Base-by-base conservation (phyloP, 805 yeast species). In the Nadsonia fulvescens region DNA sequence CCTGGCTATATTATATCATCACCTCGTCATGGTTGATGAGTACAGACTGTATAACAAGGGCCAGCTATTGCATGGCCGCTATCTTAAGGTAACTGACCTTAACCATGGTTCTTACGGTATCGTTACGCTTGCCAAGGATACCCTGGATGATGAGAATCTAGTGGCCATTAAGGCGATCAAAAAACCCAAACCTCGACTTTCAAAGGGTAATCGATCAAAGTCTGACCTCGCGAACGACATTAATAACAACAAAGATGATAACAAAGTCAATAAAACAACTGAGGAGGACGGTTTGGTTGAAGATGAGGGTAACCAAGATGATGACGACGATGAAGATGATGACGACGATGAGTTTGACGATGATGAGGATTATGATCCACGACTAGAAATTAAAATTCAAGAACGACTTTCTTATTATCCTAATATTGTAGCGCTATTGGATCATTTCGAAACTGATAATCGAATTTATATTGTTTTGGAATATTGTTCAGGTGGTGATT, bases 61-160 rank as follows among this genome's bases (percentile, higher is more conserved):
- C 24, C 19, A 22, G 22, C 56, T 75, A 23, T 54, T 79, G 30
- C 62, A 70, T 32, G 58, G 58, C 29, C 57, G 76, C 30, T 86
- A 81, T 52, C 53, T 56, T 31, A 72, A 72, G 38, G 58, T 81
- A 12, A 35, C 50, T 9, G 44, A 42, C 43, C 66, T 86, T 32
- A 78, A 83, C 43, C 83, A 79, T 47, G 96, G 96, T 15, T 79
- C 95, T 0, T 86, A 79, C 49, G 96, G 96, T 26, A 64, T 76
- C 24, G 96, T 86, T 6, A 70, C 91, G 2, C 59, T 86, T 14
- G 95, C 93, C 6, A 70, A 69, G 40, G 93, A 86, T 47, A 38
- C 49, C 4, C 37, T n/a, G 17, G 25, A 39, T 12, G 58, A 61
- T 14, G 50, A 55, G 19, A 53, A 56, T 29, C 51, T 76, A 24